Percentiles rank a stretch among this genome's conserved stretches.
These are phyloP conservation scores for Penicillium odoratum DNA, from an alignment of 495 filamentous ascomycete genomes.

Conservation along the genomic window DNA sequence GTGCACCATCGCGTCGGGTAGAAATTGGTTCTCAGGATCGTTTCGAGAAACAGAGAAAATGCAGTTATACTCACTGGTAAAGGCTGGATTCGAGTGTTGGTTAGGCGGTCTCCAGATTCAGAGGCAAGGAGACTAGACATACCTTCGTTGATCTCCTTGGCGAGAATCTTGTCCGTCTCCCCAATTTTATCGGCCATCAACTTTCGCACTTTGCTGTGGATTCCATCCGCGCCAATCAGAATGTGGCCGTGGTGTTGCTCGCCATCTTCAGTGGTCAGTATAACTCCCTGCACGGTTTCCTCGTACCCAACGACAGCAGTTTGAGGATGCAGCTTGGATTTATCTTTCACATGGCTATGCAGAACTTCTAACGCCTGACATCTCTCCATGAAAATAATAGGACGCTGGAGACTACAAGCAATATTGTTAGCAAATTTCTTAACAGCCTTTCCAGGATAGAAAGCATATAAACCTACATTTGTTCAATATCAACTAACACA, in stretches of 20 bases:
- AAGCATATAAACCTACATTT: conserved; percentile 12
- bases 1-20: conserved; percentile 19
- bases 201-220: conserved; percentile 42
- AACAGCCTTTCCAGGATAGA: too few species aligned
- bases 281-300: conserved; percentile 13
- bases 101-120: neutral
- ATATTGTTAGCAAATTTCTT: too few species aligned
- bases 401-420: conserved; percentile 10
- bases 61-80: conserved; percentile 23
- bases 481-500: conserved; percentile 6
- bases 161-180: conserved; percentile 11
- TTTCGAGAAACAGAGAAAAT: conserved; percentile 28
- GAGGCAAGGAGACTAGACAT: neutral
- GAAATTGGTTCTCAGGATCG: conserved; percentile 13
- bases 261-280: conserved; percentile 14
- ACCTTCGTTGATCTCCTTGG: conserved; percentile 13
- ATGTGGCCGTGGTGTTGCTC: conserved; percentile 33
- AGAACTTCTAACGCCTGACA: conserved; percentile 15
- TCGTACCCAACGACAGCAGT: conserved; percentile 16
- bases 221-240: conserved; percentile 49
- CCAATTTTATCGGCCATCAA: conserved; percentile 37
- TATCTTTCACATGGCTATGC: conserved; percentile 14
- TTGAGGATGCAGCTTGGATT: conserved; percentile 15
- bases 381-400: conserved; percentile 22
- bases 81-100: conserved; percentile 11